Evolutionary conservation across 441 rosid genomes (phyloP).

Genomic region (Pelargonium australe): DNA sequence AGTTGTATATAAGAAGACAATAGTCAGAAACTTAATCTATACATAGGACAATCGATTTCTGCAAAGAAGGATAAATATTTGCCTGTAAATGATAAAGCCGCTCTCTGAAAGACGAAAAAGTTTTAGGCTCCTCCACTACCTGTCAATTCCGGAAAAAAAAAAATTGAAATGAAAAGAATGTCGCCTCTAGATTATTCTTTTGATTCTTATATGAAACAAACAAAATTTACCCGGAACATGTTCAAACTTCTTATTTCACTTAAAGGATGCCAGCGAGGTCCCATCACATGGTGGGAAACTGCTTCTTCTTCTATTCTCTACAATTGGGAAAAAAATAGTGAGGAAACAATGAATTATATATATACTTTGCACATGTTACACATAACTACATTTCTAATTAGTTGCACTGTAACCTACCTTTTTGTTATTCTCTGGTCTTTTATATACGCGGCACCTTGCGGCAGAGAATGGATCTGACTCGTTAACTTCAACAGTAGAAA

Average conservation of each 20-base stretch:
- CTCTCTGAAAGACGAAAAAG: constrained; percentile 87
- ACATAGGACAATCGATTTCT: constrained; percentile 9
- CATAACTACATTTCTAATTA: no score
- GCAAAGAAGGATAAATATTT: constrained; percentile 22
- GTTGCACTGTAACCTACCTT: constrained; percentile 38
- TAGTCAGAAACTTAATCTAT: constrained; percentile 20
- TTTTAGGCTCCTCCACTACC: constrained; percentile 63
- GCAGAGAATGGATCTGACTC: constrained; percentile 66
- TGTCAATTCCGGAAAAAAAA: constrained; percentile 17
- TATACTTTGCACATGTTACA: no score
- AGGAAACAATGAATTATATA: no score
- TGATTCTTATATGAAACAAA: not conserved
- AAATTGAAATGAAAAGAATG: constrained; percentile 15
- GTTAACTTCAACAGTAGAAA: constrained; percentile 31
- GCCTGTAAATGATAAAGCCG: constrained; percentile 91
- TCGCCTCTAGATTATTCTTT: constrained; percentile 13
- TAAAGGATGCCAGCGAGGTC: constrained; percentile 69
- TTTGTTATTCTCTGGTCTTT: constrained; percentile 58
- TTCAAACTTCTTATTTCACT: constrained; percentile 52
- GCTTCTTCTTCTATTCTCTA: constrained; percentile 84
- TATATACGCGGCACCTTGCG: constrained; percentile 73
- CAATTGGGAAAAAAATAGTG: not conserved
- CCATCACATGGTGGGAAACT: constrained; percentile 51
- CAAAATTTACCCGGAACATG: constrained; percentile 51
- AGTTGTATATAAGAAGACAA: constrained; percentile 13